Conservation (phyloP, 352 stramenopile species). For the Phytophthora idaei region DNA sequence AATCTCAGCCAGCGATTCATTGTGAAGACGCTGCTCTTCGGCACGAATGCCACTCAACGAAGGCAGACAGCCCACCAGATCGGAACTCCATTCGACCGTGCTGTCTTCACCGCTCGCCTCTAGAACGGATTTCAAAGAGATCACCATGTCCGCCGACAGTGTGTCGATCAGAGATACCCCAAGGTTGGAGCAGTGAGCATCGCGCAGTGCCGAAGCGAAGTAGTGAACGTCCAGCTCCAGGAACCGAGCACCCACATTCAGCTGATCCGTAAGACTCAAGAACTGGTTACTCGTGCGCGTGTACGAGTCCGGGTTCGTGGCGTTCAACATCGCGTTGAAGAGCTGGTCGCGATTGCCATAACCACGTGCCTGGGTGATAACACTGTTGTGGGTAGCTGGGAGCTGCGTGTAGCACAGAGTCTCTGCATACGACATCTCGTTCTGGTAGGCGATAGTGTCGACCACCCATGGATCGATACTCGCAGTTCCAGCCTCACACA, state of each 20-base stretch:
- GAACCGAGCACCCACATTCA: constrained; percentile 67
- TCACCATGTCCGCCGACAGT: constrained; percentile 34
- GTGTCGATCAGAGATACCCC: constrained; percentile 52
- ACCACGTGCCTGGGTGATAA: constrained; percentile 56
- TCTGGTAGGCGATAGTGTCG: constrained; percentile 57
- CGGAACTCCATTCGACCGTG: constrained; percentile 46
- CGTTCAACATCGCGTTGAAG: constrained; percentile 51
- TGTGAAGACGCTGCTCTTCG: constrained; percentile 56
- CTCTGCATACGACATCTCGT: constrained; percentile 59
- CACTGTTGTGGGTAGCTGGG: constrained; percentile 45
- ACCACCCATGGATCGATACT: constrained; percentile 61
- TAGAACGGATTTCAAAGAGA: constrained; percentile 36
- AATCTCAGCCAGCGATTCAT: constrained; percentile 56
- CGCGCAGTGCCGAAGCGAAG: constrained; percentile 54
- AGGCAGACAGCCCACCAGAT: constrained; percentile 66
- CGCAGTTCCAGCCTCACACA: constrained; percentile 58
- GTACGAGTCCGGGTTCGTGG: constrained; percentile 48
- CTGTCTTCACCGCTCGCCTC: constrained; percentile 29
- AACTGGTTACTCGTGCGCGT: constrained; percentile 73
- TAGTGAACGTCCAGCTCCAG: constrained; percentile 83
- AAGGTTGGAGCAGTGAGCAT: constrained; percentile 64
- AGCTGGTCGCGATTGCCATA: constrained; percentile 76
- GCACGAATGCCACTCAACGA: constrained; percentile 74
- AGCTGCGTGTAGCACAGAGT: constrained; percentile 68
- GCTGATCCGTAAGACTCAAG: constrained; percentile 69